Percentiles rank a stretch among this genome's conserved stretches.
phyloP scores from a whole-genome alignment of 148 eudicot genomes.

The Cornus suecica region DNA sequence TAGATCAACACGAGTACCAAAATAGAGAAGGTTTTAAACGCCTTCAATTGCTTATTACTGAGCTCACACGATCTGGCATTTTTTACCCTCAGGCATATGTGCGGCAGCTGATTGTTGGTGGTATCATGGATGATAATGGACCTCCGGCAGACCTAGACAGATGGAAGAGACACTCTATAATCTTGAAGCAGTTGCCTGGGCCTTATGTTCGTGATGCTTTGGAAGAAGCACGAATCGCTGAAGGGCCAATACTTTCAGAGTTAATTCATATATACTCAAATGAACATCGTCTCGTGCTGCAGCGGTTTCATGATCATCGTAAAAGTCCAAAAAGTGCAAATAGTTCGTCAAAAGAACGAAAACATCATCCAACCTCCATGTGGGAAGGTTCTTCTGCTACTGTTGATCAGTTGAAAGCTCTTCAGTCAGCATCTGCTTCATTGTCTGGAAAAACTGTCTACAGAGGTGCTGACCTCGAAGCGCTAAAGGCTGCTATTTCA shows the following conservation, averaged over 20 bases:
- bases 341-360: constrained; percentile 32
- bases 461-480: constrained; percentile 40
- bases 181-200: constrained; percentile 84
- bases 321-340: constrained; percentile 24
- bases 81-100: constrained; percentile 83
- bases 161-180: constrained; percentile 59
- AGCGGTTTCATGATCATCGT: constrained; percentile 42
- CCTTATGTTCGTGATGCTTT: constrained; percentile 59
- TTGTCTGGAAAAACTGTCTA: constrained; percentile 28
- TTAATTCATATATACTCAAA: constrained; percentile 65
- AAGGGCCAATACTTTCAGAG: constrained; percentile 40
- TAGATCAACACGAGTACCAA: constrained; percentile 86
- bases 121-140: constrained; percentile 65
- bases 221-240: constrained; percentile 51
- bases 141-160: constrained; percentile 39
- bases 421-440: constrained; percentile 24
- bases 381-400: constrained; percentile 34
- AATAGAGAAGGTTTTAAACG: constrained; percentile 75
- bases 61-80: constrained; percentile 64
- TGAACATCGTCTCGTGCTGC: constrained; percentile 84
- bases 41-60: constrained; percentile 67
- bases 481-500: constrained; percentile 61
- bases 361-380: constrained; percentile 23
- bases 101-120: constrained; percentile 88
- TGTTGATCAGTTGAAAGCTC: constrained; percentile 32